phyloP scores from a whole-genome alignment of 164 flowering plant species.

The Kalanchoe fedtschenkoi region DNA sequence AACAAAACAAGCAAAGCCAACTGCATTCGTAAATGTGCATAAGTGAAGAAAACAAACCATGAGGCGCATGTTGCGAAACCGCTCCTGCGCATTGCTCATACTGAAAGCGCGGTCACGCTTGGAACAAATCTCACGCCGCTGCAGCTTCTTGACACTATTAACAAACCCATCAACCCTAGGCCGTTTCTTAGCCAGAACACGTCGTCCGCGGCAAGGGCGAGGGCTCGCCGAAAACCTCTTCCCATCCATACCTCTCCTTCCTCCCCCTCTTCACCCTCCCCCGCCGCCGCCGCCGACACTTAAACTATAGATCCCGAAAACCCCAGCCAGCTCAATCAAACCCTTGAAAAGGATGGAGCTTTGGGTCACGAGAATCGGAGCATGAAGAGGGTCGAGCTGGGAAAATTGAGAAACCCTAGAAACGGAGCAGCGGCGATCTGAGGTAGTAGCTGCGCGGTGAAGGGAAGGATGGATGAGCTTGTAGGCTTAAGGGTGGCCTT shows the following conservation, averaged over 20 bases:
- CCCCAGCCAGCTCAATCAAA: too few species aligned
- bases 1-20: neutral
- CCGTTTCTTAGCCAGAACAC: constrained; percentile 72
- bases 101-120: constrained; percentile 71
- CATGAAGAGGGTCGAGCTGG: neutral
- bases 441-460: too few species aligned
- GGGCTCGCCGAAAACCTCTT: constrained; percentile 69
- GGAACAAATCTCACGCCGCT: constrained; percentile 78
- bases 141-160: constrained; percentile 93
- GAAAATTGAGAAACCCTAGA: neutral
- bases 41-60: constrained; percentile 26
- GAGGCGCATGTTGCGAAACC: constrained; percentile 73
- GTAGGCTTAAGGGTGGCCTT: too few species aligned
- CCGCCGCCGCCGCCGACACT: neutral
- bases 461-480: too few species aligned
- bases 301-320: neutral
- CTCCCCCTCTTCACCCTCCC: constrained; percentile 7
- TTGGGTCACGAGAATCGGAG: neutral
- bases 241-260: constrained; percentile 51
- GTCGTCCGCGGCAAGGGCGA: constrained; percentile 59
- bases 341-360: too few species aligned
- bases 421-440: too few species aligned
- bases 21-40: neutral
- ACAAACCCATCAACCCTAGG: constrained; percentile 62
- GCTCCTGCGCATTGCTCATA: constrained; percentile 78